Percentiles rank a stretch among this genome's conserved stretches.
phyloP scores from a whole-genome alignment of 2,329 filamentous ascomycete species.

The Stromatinia cepivora region DNA sequence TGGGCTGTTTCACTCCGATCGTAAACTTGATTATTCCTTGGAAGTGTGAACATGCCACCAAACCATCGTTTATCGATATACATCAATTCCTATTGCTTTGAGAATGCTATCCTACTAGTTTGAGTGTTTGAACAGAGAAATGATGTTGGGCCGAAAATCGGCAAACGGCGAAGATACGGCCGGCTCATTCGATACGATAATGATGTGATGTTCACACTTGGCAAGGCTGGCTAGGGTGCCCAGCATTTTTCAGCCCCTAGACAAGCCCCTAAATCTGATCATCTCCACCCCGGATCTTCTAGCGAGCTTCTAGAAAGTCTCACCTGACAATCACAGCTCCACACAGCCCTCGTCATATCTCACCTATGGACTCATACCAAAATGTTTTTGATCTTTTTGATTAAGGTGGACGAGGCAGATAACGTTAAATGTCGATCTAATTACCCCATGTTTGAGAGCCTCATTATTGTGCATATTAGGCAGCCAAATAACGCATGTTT shows the following conservation, averaged over 20 bases:
- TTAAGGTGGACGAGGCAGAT: background rate
- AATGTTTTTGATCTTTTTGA: background rate
- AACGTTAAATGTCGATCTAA: background rate
- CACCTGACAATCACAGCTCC: slow-evolving; percentile 9
- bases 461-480: background rate
- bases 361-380: background rate
- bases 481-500: background rate
- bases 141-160: background rate
- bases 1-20: background rate
- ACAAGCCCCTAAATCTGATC: background rate
- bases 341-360: slow-evolving; percentile 12
- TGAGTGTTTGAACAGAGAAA: too few species aligned
- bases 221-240: background rate
- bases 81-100: background rate
- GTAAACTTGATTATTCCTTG: background rate
- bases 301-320: slow-evolving; percentile 22
- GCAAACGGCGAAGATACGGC: background rate
- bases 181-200: background rate
- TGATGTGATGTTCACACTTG: background rate
- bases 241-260: background rate
- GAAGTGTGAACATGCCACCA: background rate
- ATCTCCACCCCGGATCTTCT: slow-evolving; percentile 17
- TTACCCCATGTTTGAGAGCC: background rate
- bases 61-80: background rate
- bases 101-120: too few species aligned